Percentiles rank a stretch among this genome's conserved stretches.
phyloP scores from a whole-genome alignment of 805 yeast genomes.

The Vanderwaltozyma tropicalis region DNA sequence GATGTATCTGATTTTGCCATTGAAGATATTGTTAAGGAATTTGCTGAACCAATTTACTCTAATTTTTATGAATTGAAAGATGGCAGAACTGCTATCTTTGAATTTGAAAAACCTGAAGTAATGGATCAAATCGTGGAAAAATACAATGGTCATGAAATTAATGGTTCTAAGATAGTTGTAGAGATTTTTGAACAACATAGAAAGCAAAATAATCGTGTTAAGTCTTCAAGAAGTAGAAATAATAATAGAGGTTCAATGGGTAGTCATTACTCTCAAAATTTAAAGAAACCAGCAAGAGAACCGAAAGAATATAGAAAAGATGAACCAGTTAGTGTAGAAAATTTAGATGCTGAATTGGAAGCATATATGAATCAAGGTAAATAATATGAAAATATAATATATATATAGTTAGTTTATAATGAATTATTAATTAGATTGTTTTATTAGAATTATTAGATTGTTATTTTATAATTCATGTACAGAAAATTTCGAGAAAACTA shows the following conservation, averaged over 20 bases:
- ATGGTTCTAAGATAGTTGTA: constrained; percentile 13
- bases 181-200: constrained; percentile 14
- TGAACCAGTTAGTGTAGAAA: constrained; percentile 14
- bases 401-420: not conserved
- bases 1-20: constrained; percentile 23
- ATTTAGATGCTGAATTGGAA: constrained; percentile 25
- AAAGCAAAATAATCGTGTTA: not conserved
- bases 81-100: constrained; percentile 23
- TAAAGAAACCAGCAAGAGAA: not conserved
- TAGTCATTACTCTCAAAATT: constrained; percentile 2
- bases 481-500: no score
- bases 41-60: constrained; percentile 13
- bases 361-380: constrained; percentile 20
- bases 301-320: not conserved
- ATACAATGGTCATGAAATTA: constrained; percentile 17
- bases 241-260: constrained; percentile 3
- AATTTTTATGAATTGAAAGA: constrained; percentile 22
- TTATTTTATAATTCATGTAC: no score
- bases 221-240: not conserved
- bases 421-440: no score
- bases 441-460: no score
- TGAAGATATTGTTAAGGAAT: constrained; percentile 26
- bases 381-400: no score
- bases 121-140: constrained; percentile 18
- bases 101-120: constrained; percentile 11